Percentiles rank a stretch among this genome's conserved stretches.
These are phyloP conservation scores for Colletotrichum nymphaeae DNA, from an alignment of 2,329 filamentous ascomycete genomes.

Conservation along the genomic window DNA sequence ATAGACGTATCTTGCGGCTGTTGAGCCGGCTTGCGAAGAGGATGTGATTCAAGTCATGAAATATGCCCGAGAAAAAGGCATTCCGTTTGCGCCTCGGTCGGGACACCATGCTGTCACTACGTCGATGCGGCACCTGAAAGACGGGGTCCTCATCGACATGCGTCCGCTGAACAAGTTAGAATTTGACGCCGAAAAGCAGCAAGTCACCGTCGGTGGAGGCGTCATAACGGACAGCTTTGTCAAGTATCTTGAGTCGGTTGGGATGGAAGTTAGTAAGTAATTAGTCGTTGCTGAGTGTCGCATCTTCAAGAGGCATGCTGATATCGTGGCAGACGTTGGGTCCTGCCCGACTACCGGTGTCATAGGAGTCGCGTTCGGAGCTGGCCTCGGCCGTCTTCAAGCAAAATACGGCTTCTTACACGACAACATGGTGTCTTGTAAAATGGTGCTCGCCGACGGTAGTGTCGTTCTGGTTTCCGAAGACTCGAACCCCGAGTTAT, in stretches of 20 bases:
- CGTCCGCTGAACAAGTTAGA: constrained; percentile 37
- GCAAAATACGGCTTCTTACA: constrained; percentile 37
- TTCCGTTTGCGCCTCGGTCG: constrained; percentile 30
- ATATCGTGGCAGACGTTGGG: background rate
- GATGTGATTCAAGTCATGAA: constrained; percentile 26
- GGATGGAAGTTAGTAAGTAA: constrained; percentile 29
- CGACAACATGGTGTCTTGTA: constrained; percentile 48
- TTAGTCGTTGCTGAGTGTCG: background rate
- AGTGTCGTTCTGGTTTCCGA: constrained; percentile 39
- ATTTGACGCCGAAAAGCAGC: constrained; percentile 30
- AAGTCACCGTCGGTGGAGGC: constrained; percentile 14
- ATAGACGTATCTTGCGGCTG: constrained; percentile 18
- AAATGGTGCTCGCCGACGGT: constrained; percentile 43
- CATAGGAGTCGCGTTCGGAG: constrained; percentile 44
- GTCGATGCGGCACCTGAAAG: constrained; percentile 29
- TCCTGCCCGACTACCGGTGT: constrained; percentile 40
- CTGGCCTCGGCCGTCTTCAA: constrained; percentile 45
- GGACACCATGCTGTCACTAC: constrained; percentile 37
- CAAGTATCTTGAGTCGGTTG: constrained; percentile 21
- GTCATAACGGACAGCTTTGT: constrained; percentile 26
- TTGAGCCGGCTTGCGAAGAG: constrained; percentile 14
- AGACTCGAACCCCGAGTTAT: constrained; percentile 48
- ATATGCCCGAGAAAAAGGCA: constrained; percentile 20
- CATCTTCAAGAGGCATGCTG: background rate
- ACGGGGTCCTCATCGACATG: constrained; percentile 40